Base-by-base conservation (phyloP, 2,329 filamentous ascomycete genomes). In the Fusarium armeniacum region DNA sequence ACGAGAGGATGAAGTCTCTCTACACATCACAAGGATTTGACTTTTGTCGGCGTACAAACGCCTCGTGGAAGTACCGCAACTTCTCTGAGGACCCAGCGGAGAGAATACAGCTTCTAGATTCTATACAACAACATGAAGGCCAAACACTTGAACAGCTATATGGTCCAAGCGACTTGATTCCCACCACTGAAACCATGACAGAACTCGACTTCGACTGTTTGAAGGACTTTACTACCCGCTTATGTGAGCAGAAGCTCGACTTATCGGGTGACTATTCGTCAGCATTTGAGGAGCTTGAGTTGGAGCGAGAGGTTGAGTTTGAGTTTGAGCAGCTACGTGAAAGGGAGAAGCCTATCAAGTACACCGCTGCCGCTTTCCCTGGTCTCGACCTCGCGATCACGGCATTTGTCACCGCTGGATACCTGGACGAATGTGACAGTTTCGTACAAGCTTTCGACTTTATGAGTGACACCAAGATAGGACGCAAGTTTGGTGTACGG, bases 71-170 rank as follows among this genome's bases (percentile, higher is more conserved):
- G 1, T 76, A 44, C 87, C 62, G 74, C 81, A 0, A 68, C 83
- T 0, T 85, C 82, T 18, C 68, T 87, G 0, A 65, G 0, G 73
- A 83, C 3, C 16, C 55, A 0, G 18, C 71, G 0, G 76, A 84
- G 0, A 80, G 81, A 0, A 61, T 75, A 0, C 70, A 69, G 15
- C 54, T 73, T 7, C 2, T 88, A 1, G 24, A 62, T 7, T 38
- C 58, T 6, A 62, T 76, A 20, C 61, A 79, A 15, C 83, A 87
- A 38, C 78, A 81, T 1, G 90, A 92, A 65, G 80, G 84, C 1
- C 86, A 89, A 51, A 86, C 85, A 0, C 74, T 92, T 0, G 81
- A 86, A 36, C 79, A 89, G 26, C 80, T 91, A 4, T 92, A 92
- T 61, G 83, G 82, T 36, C 65, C 75, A 45, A 52, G 75, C 73